These are phyloP conservation scores for Shiraia sp. DNA, from an alignment of 2,329 filamentous ascomycete genomes.

Conservation along the genomic window DNA sequence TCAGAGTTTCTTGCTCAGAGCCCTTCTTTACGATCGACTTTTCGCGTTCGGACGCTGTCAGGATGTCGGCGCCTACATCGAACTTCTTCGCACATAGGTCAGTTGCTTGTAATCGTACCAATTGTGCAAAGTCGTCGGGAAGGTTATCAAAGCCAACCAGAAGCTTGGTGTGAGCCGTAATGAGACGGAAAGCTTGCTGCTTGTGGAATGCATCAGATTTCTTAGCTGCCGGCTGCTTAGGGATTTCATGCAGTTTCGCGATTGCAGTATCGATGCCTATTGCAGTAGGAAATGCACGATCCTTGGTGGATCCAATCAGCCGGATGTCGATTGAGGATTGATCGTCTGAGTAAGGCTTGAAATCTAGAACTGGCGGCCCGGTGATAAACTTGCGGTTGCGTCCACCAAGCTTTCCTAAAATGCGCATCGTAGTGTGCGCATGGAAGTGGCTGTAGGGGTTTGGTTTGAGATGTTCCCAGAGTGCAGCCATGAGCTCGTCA, in stretches of 20 bases:
- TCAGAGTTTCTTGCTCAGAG: slow-evolving; percentile 78
- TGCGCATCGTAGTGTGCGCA: slow-evolving; percentile 95
- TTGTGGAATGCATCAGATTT: slow-evolving; percentile 88
- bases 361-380: slow-evolving; percentile 80
- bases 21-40: slow-evolving; percentile 87
- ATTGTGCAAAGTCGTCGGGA: slow-evolving; percentile 83
- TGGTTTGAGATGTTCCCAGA: slow-evolving; percentile 94
- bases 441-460: slow-evolving; percentile 97
- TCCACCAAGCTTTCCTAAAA: slow-evolving; percentile 93
- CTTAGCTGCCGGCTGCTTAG: slow-evolving; percentile 63
- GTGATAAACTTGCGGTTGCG: slow-evolving; percentile 95
- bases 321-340: slow-evolving; percentile 84
- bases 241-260: slow-evolving; percentile 79
- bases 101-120: slow-evolving; percentile 86
- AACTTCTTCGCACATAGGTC: slow-evolving; percentile 76
- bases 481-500: slow-evolving; percentile 95
- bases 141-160: slow-evolving; percentile 85
- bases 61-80: slow-evolving; percentile 69
- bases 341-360: slow-evolving; percentile 85
- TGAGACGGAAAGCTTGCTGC: slow-evolving; percentile 84
- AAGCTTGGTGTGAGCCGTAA: slow-evolving; percentile 87
- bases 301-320: slow-evolving; percentile 85
- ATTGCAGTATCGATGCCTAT: slow-evolving; percentile 89
- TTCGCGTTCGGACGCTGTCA: slow-evolving; percentile 76
- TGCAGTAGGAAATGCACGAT: slow-evolving; percentile 83